Evolutionary conservation across 2,329 filamentous ascomycete species (phyloP).

Genomic region (Lasiodiplodia sp.): DNA sequence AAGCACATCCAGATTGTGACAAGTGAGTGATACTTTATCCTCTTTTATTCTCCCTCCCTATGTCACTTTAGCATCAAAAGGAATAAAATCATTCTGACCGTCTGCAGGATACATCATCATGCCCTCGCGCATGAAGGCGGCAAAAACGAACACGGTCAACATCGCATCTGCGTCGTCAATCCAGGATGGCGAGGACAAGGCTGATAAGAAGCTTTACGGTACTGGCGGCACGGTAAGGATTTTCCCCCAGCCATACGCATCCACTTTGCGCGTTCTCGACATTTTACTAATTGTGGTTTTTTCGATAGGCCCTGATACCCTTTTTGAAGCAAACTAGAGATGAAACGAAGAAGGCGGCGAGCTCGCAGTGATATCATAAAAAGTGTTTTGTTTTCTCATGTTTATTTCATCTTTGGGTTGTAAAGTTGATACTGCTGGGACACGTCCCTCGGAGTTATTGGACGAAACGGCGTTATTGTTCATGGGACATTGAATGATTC

Average conservation of each 20-base stretch:
- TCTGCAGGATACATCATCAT: constrained; percentile 58
- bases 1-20: constrained; percentile 62
- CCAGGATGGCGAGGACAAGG: constrained; percentile 35
- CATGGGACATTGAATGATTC: background rate
- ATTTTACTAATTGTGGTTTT: constrained; percentile 59
- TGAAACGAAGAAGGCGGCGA: constrained; percentile 54
- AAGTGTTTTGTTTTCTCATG: background rate
- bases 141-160: constrained; percentile 14
- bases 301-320: constrained; percentile 55
- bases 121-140: constrained; percentile 42
- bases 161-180: constrained; percentile 25
- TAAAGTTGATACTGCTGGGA: background rate
- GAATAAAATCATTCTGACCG: constrained; percentile 8
- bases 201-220: constrained; percentile 39
- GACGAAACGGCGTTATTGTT: background rate
- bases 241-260: constrained; percentile 30
- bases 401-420: background rate
- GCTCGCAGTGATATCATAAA: constrained; percentile 25
- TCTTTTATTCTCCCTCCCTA: background rate
- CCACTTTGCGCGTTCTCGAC: constrained; percentile 47
- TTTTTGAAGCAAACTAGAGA: constrained; percentile 62
- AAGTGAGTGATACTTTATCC: background rate
- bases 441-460: background rate
- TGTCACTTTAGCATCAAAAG: background rate
- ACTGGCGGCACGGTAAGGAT: constrained; percentile 49